Percentiles rank a stretch among this genome's conserved stretches.
Conservation (phyloP, 495 filamentous ascomycete genomes). For the Aspergillus campestris region DNA sequence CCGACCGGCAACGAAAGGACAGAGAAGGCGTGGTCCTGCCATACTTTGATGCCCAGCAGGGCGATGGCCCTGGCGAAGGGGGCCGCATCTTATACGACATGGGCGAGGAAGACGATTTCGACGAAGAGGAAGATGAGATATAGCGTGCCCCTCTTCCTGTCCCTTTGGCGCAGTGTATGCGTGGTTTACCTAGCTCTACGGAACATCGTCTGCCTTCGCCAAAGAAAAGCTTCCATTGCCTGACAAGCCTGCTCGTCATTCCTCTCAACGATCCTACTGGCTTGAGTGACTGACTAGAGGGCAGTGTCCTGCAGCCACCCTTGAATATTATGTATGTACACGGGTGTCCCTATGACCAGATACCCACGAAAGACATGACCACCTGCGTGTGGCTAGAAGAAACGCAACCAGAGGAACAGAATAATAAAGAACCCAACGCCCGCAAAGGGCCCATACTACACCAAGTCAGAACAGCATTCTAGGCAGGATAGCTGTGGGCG, state of each 20-base stretch:
- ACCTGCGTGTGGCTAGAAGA: slow-evolving; percentile 51
- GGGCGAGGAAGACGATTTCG: slow-evolving; percentile 95
- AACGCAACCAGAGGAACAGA: slow-evolving; percentile 84
- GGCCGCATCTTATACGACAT: slow-evolving; percentile 94
- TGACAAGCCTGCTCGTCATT: not conserved
- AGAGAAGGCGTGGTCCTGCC: slow-evolving; percentile 85
- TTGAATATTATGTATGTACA: slow-evolving; percentile 36
- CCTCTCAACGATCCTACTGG: slow-evolving; percentile 2
- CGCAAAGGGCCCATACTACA: slow-evolving; percentile 78
- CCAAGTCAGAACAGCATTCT: slow-evolving; percentile 13
- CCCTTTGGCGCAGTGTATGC: not conserved
- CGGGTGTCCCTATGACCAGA: slow-evolving; percentile 25
- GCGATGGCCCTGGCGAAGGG: slow-evolving; percentile 66
- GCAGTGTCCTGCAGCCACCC: slow-evolving; percentile 33
- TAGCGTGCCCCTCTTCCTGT: slow-evolving; percentile 26
- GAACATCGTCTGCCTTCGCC: not conserved
- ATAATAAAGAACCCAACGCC: slow-evolving; percentile 70
- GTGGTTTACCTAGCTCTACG: too few relatives aligned
- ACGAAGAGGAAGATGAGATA: slow-evolving; percentile 98
- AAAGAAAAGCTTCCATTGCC: not conserved
- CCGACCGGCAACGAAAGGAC: slow-evolving; percentile 78
- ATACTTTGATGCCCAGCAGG: slow-evolving; percentile 90
- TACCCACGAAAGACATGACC: slow-evolving; percentile 4
- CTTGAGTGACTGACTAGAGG: slow-evolving; percentile 9
- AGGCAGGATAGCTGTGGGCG: not conserved